Conservation (phyloP, 805 yeast genomes). For the Wickerhamiella siamensis region DNA sequence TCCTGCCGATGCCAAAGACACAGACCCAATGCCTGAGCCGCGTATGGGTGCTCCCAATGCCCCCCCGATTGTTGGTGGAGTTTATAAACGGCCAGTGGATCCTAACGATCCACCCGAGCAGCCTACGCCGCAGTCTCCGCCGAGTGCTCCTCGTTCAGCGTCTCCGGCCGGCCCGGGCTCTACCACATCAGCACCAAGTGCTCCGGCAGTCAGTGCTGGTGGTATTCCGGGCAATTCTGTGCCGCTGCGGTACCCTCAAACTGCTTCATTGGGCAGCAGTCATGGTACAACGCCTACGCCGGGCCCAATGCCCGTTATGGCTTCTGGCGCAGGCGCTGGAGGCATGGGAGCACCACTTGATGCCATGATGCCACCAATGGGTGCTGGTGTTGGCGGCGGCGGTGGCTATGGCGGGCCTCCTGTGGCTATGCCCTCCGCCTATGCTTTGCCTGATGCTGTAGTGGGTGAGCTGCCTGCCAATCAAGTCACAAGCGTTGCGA, state of each 20-base stretch:
- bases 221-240: too few relatives aligned
- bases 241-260: background rate
- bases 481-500: slow-evolving; percentile 12
- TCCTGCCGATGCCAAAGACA: slow-evolving; percentile 56
- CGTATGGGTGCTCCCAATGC: slow-evolving; percentile 69
- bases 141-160: slow-evolving; percentile 14
- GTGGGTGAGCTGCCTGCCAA: slow-evolving; percentile 11
- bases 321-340: background rate
- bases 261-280: background rate
- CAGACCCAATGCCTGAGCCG: slow-evolving; percentile 72
- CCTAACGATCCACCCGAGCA: slow-evolving; percentile 73
- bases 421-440: slow-evolving; percentile 18
- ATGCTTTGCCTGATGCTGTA: slow-evolving; percentile 17
- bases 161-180: background rate
- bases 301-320: background rate
- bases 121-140: slow-evolving; percentile 29
- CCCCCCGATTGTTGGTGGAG: slow-evolving; percentile 91
- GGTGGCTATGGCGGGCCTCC: slow-evolving; percentile 6
- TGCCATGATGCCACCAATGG: background rate
- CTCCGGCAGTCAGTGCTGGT: background rate
- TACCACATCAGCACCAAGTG: background rate
- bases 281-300: background rate
- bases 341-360: background rate
- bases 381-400: background rate
- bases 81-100: slow-evolving; percentile 60